Evolutionary conservation across 2,329 filamentous ascomycete genomes (phyloP), one percentile per base, ranked within the genome.

Genomic region (Truncatella angustata): DNA sequence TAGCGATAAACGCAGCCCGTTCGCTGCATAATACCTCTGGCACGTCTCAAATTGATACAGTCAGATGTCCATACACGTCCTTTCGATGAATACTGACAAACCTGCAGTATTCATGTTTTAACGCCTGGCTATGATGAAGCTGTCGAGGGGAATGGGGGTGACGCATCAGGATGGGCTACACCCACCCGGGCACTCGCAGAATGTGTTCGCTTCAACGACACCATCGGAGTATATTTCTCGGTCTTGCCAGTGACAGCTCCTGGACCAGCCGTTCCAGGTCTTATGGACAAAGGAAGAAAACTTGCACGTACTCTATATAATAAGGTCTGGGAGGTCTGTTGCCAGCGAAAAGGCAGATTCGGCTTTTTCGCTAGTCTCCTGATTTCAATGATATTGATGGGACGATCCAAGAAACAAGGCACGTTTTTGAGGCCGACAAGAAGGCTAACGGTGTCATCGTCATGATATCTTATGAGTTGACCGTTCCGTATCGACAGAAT

Each of bases 171-270:
- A 3, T 52, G 49, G 54, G 9, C 24, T 16, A 48, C 24, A 10
- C 54, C 54, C 14, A 40, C 9, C 16, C 54, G 54, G 52, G 40
- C 48, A 6, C 14, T 56, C 20, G 45, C 49, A 32, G 44, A 54
- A 32, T 49, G 45, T 23, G 18, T 51, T 11, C 48, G 49, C 39
- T 56, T 56, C 43, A 49, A 45, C 35, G 49, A 54, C 18, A 50
- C 51, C 4, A 32, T 51, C 9, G 49, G 40, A 2, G 34, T 77
- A 2, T 79, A 79, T 0, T 74, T 84, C 16, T 69, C 74, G 2
- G 80, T 81, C 26, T 83, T 82, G 64, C 76, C 73, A 9, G 59
- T 73, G 3, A 76, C 79, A 1, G 77, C 80, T 0, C 61, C 82
- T 2, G 60, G 77, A 12, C 83, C 82, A 61, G 80, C 79, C 54